Base-by-base conservation (phyloP, 495 filamentous ascomycete species). In the Cercophora sp. region DNA sequence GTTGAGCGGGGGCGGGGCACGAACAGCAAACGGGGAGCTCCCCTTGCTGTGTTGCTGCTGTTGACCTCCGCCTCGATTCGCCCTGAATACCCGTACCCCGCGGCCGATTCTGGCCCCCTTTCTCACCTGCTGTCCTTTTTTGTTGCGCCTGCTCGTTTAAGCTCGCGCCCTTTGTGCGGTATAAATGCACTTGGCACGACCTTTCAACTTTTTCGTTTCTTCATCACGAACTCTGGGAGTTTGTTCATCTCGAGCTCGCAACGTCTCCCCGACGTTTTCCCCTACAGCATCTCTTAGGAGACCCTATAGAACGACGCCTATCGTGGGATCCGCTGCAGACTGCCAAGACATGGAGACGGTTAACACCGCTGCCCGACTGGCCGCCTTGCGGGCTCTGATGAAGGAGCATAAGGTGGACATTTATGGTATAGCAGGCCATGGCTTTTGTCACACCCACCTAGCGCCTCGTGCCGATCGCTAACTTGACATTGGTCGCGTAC, bases 331-430 rank as follows among this genome's bases (percentile, higher is more conserved):
- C n/a, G n/a, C n/a, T n/a, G 32, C 18, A 39, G 37, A n/a, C 9
- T 47, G 26, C 26, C 54, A 76, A 72, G 81, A 88, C 13, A 96
- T 96, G 89, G 88, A 81, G 66, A 85, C 81, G 32, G 86, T 96
- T 56, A 74, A 94, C 70, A 96, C 92, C 16, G 85, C 83, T 42
- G 75, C 82, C 48, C 87, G 92, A 53, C 79, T 99, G 57, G 66
- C 81, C 54, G 76, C 79, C 64, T 76, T 99, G 59, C 81, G 94
- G 63, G 75, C 86, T 64, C 75, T 96, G 62, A 99, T 99, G 94
- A 85, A 83, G 71, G 76, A 89, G 68, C 73, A 85, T 59, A 85
- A 89, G 51, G 77, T 99, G 35, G 91, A 97, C 70, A 78, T 97
- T 51, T 99, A 99, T 74, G 87, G 94, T 97, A 87, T n/a, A n/a